These are phyloP conservation scores for Fusarium sp. DNA, from an alignment of 2,329 filamentous ascomycete genomes.

Conservation along the genomic window DNA sequence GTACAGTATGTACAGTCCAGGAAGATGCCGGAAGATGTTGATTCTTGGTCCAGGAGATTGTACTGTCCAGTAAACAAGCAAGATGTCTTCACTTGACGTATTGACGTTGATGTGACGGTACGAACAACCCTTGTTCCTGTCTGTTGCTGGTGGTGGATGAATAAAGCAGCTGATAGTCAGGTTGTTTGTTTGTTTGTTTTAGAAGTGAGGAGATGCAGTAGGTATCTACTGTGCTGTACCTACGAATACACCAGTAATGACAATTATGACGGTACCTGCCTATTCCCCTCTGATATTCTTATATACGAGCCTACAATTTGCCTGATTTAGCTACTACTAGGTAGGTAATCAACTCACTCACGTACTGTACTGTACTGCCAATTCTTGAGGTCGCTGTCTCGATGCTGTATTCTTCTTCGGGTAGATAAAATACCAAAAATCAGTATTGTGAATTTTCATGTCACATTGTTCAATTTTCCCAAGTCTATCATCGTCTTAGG, in stretches of 20 bases:
- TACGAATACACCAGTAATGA: neutral
- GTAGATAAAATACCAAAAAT: neutral
- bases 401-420: neutral
- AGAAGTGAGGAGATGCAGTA: neutral
- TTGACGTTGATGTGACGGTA: constrained; percentile 36
- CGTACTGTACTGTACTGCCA: neutral
- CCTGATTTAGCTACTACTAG: neutral
- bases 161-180: constrained; percentile 38
- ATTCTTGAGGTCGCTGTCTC: neutral
- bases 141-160: constrained; percentile 8
- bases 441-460: neutral
- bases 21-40: constrained; percentile 38
- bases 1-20: constrained; percentile 12
- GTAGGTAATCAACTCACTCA: neutral
- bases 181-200: constrained; percentile 21
- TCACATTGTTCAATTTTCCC: neutral
- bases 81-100: constrained; percentile 24
- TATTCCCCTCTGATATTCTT: constrained; percentile 26
- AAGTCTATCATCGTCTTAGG: neutral
- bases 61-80: constrained; percentile 12
- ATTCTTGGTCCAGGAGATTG: neutral
- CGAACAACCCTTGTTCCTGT: constrained; percentile 10
- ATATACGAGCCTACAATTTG: constrained; percentile 30
- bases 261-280: constrained; percentile 4
- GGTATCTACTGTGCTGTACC: neutral